phyloP scores from a whole-genome alignment of 306 rosid genomes.

The Sindora glabra region DNA sequence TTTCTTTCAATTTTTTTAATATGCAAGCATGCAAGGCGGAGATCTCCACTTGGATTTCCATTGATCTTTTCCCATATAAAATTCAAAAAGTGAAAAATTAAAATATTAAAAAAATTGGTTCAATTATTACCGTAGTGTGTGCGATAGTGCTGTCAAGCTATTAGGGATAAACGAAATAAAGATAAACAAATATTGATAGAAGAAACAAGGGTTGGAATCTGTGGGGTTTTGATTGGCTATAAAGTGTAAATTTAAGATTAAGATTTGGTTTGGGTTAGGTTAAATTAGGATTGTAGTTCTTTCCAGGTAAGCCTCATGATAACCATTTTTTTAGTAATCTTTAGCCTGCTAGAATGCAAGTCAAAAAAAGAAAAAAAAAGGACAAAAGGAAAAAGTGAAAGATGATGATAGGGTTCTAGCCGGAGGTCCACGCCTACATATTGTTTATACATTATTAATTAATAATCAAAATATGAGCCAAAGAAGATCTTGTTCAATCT shows the following conservation, averaged over 20 bases:
- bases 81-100: too few species aligned
- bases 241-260: conserved; percentile 36
- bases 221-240: conserved; percentile 27
- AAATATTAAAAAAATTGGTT: too few species aligned
- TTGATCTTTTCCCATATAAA: too few species aligned
- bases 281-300: conserved; percentile 24
- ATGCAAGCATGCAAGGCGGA: neutral
- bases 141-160: neutral
- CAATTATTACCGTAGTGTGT: neutral
- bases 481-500: neutral
- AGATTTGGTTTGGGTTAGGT: conserved; percentile 45
- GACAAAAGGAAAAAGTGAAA: neutral
- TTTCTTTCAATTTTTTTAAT: too few species aligned
- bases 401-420: conserved; percentile 18
- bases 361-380: neutral
- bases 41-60: neutral
- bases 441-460: neutral
- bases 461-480: neutral
- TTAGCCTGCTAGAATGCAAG: too few species aligned
- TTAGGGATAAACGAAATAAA: conserved; percentile 6
- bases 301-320: too few species aligned
- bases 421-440: conserved; percentile 32
- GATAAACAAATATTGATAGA: conserved; percentile 3
- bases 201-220: conserved; percentile 9
- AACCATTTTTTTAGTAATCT: conserved; percentile 12